Evolutionary conservation across 371 early-diverging fungal species (phyloP).

Genomic region (Mortierella sp.): DNA sequence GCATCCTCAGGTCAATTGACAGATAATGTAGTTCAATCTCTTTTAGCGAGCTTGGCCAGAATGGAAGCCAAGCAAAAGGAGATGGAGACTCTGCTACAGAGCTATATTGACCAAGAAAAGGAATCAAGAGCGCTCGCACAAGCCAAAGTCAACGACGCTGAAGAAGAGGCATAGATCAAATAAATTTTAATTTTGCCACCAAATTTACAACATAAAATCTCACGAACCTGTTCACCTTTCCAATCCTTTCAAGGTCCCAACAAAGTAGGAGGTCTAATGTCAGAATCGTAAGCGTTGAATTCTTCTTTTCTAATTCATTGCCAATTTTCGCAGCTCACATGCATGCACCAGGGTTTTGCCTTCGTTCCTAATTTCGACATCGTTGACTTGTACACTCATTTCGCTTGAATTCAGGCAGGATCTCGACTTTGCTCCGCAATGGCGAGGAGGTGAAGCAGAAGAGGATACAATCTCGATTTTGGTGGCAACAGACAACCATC

Average conservation of each 20-base stretch:
- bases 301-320: not conserved
- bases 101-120: slow-evolving; percentile 20
- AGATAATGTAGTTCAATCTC: slow-evolving; percentile 33
- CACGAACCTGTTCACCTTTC: not conserved
- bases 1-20: slow-evolving; percentile 17
- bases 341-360: not conserved
- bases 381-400: not conserved
- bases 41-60: slow-evolving; percentile 39
- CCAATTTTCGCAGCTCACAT: not conserved
- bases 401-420: slow-evolving; percentile 9
- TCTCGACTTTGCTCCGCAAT: slow-evolving; percentile 14
- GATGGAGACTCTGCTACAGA: slow-evolving; percentile 30
- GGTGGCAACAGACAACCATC: slow-evolving; percentile 97
- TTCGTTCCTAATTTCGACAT: not conserved
- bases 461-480: slow-evolving; percentile 72
- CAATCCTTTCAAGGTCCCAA: not conserved
- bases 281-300: not conserved
- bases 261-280: not conserved
- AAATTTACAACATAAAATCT: not conserved
- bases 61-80: slow-evolving; percentile 52
- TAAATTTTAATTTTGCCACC: slow-evolving; percentile 20
- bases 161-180: not conserved
- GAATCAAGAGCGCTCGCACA: slow-evolving; percentile 17
- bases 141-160: not conserved
- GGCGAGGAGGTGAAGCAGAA: slow-evolving; percentile 22